Conservation (phyloP, 2,329 filamentous ascomycete genomes). For the Talaromyces sp. region DNA sequence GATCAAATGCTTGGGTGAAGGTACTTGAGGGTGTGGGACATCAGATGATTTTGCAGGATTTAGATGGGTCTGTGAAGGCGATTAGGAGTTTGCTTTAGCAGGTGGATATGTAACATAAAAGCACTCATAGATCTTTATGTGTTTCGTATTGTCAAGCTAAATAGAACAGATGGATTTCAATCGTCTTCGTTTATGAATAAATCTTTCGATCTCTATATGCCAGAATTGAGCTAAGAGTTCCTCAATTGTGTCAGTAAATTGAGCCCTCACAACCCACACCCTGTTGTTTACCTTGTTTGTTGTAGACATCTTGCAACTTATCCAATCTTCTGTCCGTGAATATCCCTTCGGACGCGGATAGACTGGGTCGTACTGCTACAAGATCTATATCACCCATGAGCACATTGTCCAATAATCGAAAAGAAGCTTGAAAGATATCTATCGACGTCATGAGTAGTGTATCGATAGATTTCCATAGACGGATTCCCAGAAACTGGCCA, state of each 20-base stretch:
- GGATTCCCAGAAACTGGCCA: conserved; percentile 53
- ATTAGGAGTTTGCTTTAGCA: conserved; percentile 1
- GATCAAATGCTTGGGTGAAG: conserved; percentile 3
- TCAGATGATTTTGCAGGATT: conserved; percentile 11
- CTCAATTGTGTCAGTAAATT: too few species aligned
- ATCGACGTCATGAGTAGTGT: conserved; percentile 42
- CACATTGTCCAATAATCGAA: conserved; percentile 41
- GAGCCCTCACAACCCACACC: too few species aligned
- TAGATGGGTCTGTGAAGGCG: neutral
- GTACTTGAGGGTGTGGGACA: conserved; percentile 4
- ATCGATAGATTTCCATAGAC: conserved; percentile 50
- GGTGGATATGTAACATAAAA: neutral
- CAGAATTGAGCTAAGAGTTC: too few species aligned
- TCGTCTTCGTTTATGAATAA: too few species aligned
- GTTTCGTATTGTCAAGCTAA: too few species aligned
- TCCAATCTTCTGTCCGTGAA: conserved; percentile 15
- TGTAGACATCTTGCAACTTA: conserved; percentile 3
- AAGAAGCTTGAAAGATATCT: conserved; percentile 41
- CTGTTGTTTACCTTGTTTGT: neutral
- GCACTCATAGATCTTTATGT: too few species aligned
- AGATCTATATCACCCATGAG: conserved; percentile 51
- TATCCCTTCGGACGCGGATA: conserved; percentile 35
- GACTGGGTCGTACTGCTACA: conserved; percentile 48
- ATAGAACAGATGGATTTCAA: too few species aligned
- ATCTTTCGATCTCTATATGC: too few species aligned